Evolutionary conservation across 176 grass and related monocot genomes (phyloP).

Genomic region (Triticum timopheevii): DNA sequence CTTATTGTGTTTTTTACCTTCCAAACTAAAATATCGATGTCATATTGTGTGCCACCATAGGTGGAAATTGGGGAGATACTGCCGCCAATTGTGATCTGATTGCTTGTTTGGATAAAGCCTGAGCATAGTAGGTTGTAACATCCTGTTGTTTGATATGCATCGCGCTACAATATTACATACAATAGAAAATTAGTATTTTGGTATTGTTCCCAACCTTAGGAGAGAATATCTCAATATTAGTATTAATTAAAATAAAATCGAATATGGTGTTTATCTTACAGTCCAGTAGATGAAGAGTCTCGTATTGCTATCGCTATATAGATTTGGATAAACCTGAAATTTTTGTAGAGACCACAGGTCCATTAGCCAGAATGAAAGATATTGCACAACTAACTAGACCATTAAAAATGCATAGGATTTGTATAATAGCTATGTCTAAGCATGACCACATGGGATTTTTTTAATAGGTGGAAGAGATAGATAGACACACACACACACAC

Average conservation of each 20-base stretch:
- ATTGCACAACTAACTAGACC: not conserved
- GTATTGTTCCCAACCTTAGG: not conserved
- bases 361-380: constrained; percentile 24
- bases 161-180: constrained; percentile 49
- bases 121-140: constrained; percentile 86
- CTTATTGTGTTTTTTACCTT: constrained; percentile 59
- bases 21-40: constrained; percentile 77
- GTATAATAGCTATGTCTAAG: no score
- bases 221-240: not conserved
- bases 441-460: no score
- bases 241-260: not conserved
- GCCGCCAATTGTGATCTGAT: constrained; percentile 73
- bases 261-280: constrained; percentile 51
- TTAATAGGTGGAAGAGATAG: no score
- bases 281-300: constrained; percentile 90
- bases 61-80: constrained; percentile 70
- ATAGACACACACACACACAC: no score
- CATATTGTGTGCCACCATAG: constrained; percentile 68
- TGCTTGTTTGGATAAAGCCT: constrained; percentile 84
- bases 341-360: not conserved
- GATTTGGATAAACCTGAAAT: constrained; percentile 68
- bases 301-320: constrained; percentile 76
- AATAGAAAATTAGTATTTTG: constrained; percentile 20
- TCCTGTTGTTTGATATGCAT: constrained; percentile 78
- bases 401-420: not conserved